phyloP scores from a whole-genome alignment of 2,329 filamentous ascomycete genomes.

The Xylogone sp. region DNA sequence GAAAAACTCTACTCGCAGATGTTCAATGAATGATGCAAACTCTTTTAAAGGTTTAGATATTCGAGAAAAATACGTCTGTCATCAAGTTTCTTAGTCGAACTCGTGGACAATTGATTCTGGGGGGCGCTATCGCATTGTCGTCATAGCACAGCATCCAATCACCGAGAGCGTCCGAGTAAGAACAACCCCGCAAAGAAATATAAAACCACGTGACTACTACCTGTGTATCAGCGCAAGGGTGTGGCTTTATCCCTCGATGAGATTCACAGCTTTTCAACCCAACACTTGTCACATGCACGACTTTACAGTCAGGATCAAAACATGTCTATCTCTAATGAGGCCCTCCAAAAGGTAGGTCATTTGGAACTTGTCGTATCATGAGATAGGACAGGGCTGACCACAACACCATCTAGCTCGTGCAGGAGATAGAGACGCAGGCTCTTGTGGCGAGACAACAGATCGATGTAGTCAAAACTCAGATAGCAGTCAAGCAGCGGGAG shows the following conservation, averaged over 20 bases:
- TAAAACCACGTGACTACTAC: background rate
- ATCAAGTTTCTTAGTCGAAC: background rate
- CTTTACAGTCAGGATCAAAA: constrained; percentile 19
- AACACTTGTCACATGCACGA: too few relatives aligned
- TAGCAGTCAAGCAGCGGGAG: constrained; percentile 81
- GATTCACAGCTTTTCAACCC: too few relatives aligned
- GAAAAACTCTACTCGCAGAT: background rate
- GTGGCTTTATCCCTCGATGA: background rate
- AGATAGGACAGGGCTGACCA: constrained; percentile 3
- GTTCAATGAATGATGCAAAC: background rate
- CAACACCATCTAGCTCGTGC: constrained; percentile 61
- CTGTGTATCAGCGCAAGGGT: background rate
- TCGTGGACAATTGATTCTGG: background rate
- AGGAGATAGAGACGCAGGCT: constrained; percentile 91
- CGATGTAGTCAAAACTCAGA: constrained; percentile 77
- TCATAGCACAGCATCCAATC: background rate
- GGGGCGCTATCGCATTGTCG: background rate
- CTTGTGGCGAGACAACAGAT: constrained; percentile 90
- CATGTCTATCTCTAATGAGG: constrained; percentile 94
- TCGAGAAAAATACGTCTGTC: background rate
- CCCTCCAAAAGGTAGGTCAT: constrained; percentile 75
- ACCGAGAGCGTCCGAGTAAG: constrained; percentile 3
- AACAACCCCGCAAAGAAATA: constrained; percentile 5
- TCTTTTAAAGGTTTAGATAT: background rate
- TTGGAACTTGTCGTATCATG: background rate